phyloP scores from a whole-genome alignment of 768 basidiomycete species.

The Podaxis pistillaris region DNA sequence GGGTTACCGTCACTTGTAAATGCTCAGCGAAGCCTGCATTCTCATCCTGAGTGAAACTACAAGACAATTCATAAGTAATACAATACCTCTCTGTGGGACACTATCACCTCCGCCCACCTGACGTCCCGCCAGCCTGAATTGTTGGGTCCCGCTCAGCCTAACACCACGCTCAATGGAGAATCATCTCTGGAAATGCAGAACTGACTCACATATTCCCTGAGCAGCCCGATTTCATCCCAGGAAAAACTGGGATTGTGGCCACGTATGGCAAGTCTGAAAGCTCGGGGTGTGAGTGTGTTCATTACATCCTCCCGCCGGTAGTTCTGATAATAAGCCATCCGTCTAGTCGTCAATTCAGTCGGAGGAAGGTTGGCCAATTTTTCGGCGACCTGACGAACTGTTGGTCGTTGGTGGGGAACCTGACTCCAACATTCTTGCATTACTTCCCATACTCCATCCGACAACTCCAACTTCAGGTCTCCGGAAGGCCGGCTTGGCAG shows the following conservation, averaged over 20 bases:
- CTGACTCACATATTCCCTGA: not conserved
- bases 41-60: no score
- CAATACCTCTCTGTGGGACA: no score
- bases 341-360: not conserved
- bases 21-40: no score
- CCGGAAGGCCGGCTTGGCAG: conserved; percentile 20
- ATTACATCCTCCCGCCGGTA: not conserved
- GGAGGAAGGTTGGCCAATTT: not conserved
- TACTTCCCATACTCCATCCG: conserved; percentile 19
- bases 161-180: no score
- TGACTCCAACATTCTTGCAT: conserved; percentile 25
- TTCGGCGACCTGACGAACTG: conserved; percentile 1
- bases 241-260: not conserved
- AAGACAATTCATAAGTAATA: no score
- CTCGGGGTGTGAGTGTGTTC: not conserved
- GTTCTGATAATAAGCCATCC: not conserved
- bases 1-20: no score
- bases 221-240: not conserved
- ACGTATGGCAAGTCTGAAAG: not conserved
- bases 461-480: conserved; percentile 16
- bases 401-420: conserved; percentile 20
- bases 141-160: no score
- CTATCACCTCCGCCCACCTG: no score
- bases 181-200: not conserved
- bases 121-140: no score